Base-by-base conservation (phyloP, 805 yeast genomes). In the Groenewaldozyma tartarivorans region DNA sequence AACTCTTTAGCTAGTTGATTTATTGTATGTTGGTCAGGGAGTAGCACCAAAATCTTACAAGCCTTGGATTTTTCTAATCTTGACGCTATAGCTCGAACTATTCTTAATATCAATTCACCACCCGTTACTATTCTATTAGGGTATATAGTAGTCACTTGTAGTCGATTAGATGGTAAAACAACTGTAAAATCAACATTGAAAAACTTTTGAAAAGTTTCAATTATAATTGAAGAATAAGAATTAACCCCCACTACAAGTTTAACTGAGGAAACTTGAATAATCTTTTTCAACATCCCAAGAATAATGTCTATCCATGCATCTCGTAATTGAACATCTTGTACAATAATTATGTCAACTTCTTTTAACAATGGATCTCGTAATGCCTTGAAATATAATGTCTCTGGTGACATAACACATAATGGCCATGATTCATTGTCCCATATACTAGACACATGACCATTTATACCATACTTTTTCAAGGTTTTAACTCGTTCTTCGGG, bases 241-340 rank as follows among this genome's bases (percentile, higher is more conserved):
- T 19, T 40, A n/a, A 33, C 20, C 5, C 18, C 22, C 13, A 48
- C 34, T 4, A 47, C 42, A 7, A 48, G 16, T n/a, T 36, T 38
- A 34, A 48, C 80, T 43, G 73, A 65, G 50, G 94, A 59, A 36
- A 67, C 66, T 2, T 62, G 49, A 5, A 81, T 57, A 2, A 83
- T 62, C 29, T 68, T 62, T 50, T 75, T 74, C 54, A 84, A 73
- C 4, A 83, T 57, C 0, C 94, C 94, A 19, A 85, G 55, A 4
- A 82, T 55, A 1, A 84, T 72, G 60, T 84, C 95, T 0, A 92
- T 80, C 55, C 77, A 81, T 24, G 81, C 61, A 0, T 88, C 69
- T 42, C 94, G 60, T 58, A 81, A 92, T 55, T 85, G 94, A 0
- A 94, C 94, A 62, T 85, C 94, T 63, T 85, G 94, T 71, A 85